These are phyloP conservation scores for Septoria linicola DNA, from an alignment of 2,329 filamentous ascomycete genomes.

Conservation along the genomic window DNA sequence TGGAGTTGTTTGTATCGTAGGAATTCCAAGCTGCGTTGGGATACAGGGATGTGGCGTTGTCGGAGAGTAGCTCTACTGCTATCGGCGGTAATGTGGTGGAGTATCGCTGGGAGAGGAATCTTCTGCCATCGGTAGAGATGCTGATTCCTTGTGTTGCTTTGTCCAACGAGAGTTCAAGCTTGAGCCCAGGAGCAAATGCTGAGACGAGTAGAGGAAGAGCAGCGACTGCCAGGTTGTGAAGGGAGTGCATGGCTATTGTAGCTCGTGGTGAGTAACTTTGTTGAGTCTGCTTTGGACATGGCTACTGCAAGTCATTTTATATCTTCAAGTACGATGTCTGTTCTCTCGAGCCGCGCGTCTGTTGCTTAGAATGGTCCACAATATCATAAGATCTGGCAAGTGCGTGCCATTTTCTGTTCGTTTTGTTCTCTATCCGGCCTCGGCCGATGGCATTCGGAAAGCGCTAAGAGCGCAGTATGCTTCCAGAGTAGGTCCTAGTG, in stretches of 20 bases:
- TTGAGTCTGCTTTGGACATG: too few species aligned
- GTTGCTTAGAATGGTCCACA: too few species aligned
- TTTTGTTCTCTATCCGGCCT: neutral
- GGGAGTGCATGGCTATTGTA: neutral
- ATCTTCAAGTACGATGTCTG: too few species aligned
- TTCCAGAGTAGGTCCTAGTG: too few species aligned
- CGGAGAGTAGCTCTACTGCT: conserved; percentile 6
- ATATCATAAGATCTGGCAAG: neutral
- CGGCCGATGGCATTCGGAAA: neutral
- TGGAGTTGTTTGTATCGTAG: conserved; percentile 28
- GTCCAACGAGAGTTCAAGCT: conserved; percentile 12
- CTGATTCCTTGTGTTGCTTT: conserved; percentile 11
- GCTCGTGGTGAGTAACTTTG: neutral
- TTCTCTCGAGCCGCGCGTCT: too few species aligned
- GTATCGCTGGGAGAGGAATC: conserved; percentile 14
- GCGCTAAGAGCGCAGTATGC: too few species aligned
- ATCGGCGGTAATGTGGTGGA: conserved; percentile 5
- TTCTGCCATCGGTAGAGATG: conserved; percentile 11
- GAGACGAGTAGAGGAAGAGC: neutral
- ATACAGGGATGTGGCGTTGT: conserved; percentile 30
- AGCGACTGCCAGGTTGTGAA: neutral
- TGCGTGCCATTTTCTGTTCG: neutral
- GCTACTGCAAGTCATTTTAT: too few species aligned
- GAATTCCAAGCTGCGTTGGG: conserved; percentile 36
- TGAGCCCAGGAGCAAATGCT: conserved; percentile 1